A percentile compares a stretch with the other conserved stretches of the same genome.
phyloP scores from a whole-genome alignment of 2,329 filamentous ascomycete species.

The Paracorniculantispora psalliotae region DNA sequence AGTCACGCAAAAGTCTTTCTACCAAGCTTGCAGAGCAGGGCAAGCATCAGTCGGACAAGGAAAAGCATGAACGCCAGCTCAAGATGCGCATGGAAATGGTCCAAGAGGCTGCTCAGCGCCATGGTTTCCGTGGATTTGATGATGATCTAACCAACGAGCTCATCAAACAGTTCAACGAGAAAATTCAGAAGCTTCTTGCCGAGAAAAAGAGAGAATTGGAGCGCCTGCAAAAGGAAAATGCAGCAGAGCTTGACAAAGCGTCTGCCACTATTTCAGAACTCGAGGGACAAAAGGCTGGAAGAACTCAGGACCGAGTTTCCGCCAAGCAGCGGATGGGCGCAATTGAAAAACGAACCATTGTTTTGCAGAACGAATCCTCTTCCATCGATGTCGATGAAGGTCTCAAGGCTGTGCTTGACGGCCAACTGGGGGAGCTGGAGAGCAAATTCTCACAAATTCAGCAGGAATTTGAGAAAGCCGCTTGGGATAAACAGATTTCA shows the following conservation, averaged over 20 bases:
- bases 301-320: conserved; percentile 68
- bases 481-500: conserved; percentile 67
- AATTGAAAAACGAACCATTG: conserved; percentile 66
- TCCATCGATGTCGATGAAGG: conserved; percentile 83
- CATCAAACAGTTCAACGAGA: conserved; percentile 71
- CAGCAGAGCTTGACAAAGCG: conserved; percentile 68
- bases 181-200: conserved; percentile 65
- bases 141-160: conserved; percentile 68
- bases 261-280: conserved; percentile 67
- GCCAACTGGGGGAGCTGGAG: conserved; percentile 65
- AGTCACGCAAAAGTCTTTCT: conserved; percentile 43
- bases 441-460: conserved; percentile 57
- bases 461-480: conserved; percentile 55
- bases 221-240: conserved; percentile 65
- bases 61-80: conserved; percentile 78
- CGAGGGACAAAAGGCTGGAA: conserved; percentile 65
- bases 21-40: conserved; percentile 62
- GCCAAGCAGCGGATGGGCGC: conserved; percentile 66
- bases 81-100: conserved; percentile 67
- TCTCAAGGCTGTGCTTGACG: conserved; percentile 69
- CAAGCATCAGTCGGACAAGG: conserved; percentile 78
- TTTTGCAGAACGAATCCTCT: conserved; percentile 63
- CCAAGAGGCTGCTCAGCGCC: conserved; percentile 68
- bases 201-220: conserved; percentile 80
- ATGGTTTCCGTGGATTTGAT: conserved; percentile 82